Percentiles rank a stretch among this genome's conserved stretches.
Conservation (phyloP, 2,329 filamentous ascomycete species). For the Nothophaeocryptopus gaeumannii region DNA sequence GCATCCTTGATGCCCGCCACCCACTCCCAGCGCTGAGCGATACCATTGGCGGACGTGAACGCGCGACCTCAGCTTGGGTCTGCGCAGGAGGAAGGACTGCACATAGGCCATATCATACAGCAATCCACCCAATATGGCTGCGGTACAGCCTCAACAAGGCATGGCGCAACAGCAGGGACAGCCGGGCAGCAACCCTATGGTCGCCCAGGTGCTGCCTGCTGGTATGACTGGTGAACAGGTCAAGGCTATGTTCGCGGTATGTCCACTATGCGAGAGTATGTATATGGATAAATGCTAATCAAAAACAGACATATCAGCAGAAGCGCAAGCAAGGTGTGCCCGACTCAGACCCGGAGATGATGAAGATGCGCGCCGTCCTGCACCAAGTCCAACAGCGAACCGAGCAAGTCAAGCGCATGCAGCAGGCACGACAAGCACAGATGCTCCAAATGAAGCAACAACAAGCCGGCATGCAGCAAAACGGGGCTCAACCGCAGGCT, state of each 20-base stretch:
- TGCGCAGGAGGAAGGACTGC: conserved; percentile 14
- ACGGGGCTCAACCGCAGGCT: conserved; percentile 40
- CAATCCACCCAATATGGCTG: conserved; percentile 26
- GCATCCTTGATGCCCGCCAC: conserved; percentile 10
- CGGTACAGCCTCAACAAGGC: conserved; percentile 30
- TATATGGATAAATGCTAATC: conserved; percentile 14
- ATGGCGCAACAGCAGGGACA: conserved; percentile 22
- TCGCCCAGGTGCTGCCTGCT: conserved; percentile 26
- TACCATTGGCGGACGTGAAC: conserved; percentile 13
- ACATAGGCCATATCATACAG: conserved; percentile 10
- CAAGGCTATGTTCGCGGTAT: conserved; percentile 69
- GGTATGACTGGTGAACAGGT: conserved; percentile 74
- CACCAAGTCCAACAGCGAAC: conserved; percentile 59
- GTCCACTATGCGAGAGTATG: conserved; percentile 26
- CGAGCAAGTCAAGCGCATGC: conserved; percentile 50
- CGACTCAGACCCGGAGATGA: conserved; percentile 78
- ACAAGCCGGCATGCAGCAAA: conserved; percentile 48
- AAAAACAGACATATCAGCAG: conserved; percentile 72
- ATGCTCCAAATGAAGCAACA: conserved; percentile 44
- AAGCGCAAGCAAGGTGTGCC: conserved; percentile 85
- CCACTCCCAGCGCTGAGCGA: conserved; percentile 5
- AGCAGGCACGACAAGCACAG: conserved; percentile 38
- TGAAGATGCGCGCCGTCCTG: conserved; percentile 77
- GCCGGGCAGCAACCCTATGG: conserved; percentile 19
- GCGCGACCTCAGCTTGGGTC: conserved; percentile 19